Base-by-base conservation (phyloP, 805 yeast species). In the Myxozyma mucilagina region DNA sequence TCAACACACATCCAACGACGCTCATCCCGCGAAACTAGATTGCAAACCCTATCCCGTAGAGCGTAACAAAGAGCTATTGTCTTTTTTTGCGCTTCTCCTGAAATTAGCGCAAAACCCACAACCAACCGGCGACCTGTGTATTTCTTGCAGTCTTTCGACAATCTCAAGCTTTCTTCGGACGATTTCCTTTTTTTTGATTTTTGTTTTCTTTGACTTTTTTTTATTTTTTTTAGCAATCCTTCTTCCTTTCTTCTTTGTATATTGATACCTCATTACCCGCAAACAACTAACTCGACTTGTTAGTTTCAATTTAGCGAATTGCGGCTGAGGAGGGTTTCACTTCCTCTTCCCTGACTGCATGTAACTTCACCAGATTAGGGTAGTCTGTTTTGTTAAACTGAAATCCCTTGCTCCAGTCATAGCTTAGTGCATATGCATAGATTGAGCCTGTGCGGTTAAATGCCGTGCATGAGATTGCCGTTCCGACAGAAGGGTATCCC, bases 381-480 rank as follows among this genome's bases (percentile, higher is more conserved):
- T 84, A 84, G 67, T 87, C 90, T 1, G 84, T 87, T 47, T 86
- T 82, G 77, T 89, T 90, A 69, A 81, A 87, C 72, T 82, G 85
- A 74, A 87, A 81, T n/a, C 80, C 80, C 72, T 91, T 91, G 61
- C 90, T 83, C 99, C 99, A 94, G 73, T 94, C 99, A 75, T 94
- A 93, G 65, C 96, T 85, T 63, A 90, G 73, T 1, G 97, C 97
- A 71, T 94, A 90, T 3, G 97, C 98, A 73, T 89, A 86, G 10
- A 94, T 84, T 35, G 84, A 74, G 56, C 99, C 99, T 51, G 80
- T 85, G 66, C 89, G 80, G 76, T 90, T 94, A 79, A 93, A 94
- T 4, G 85, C 85, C 1, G 91, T 82, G 44, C 87, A 85, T 0
- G 96, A 81, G 56, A 94, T 86, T 0, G 96, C 79, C 35, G 78